phyloP scores from a whole-genome alignment of 129 eudicot species.

The Chrysanthemum makinoi region DNA sequence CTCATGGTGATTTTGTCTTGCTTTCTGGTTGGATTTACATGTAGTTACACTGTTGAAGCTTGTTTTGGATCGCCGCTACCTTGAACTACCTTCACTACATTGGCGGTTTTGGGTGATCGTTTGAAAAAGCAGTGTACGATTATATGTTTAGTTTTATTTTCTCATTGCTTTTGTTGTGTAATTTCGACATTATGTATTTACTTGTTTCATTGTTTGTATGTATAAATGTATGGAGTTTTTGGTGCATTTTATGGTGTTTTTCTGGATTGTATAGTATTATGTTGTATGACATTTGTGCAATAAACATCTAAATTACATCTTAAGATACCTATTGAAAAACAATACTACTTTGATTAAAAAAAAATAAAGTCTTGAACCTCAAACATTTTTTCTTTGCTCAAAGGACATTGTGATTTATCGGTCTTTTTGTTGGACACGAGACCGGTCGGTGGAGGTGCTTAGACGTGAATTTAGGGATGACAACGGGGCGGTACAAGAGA shows the following conservation, averaged over 20 bases:
- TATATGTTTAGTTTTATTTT: not conserved
- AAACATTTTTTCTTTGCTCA: no score
- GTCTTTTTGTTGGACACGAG: no score
- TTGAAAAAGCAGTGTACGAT: no score
- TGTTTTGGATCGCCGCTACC: constrained; percentile 13
- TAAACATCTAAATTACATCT: no score
- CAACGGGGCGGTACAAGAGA: no score
- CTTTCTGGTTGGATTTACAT: constrained; percentile 25
- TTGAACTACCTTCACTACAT: not conserved
- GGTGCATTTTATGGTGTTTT: not conserved
- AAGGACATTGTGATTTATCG: no score
- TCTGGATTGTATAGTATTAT: not conserved
- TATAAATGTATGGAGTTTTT: not conserved
- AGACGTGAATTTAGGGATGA: no score
- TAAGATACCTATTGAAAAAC: no score
- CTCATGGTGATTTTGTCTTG: constrained; percentile 25
- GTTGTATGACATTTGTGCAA: no score
- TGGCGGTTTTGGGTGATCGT: constrained; percentile 11
- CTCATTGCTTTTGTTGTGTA: constrained; percentile 8
- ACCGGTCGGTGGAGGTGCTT: no score
- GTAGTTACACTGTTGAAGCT: constrained; percentile 21
- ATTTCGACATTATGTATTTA: not conserved
- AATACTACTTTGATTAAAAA: no score
- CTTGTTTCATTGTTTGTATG: not conserved
- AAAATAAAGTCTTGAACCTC: no score